Base-by-base conservation (phyloP, 148 eudicot genomes). In the Pharnaceum exiguum region DNA sequence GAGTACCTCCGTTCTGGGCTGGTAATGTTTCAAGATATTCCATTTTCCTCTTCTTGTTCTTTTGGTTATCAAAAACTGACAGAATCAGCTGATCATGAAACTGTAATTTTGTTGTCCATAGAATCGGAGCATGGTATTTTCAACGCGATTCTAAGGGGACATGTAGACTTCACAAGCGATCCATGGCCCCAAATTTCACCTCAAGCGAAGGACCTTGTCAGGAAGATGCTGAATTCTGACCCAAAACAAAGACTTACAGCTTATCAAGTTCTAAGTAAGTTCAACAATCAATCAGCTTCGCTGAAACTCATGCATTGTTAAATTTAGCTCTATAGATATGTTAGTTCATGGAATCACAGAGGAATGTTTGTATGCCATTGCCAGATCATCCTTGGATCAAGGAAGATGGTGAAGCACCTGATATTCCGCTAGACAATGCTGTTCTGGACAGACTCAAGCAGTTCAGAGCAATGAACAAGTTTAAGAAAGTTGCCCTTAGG, bases 51-150 rank as follows among this genome's bases (percentile, higher is more conserved):
- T 27, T 25, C 15, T 62, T 16, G 32, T 21, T 39, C 6, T 35
- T 40, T 28, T 19, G 47, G 49, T 27, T 16, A 11, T 51, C 9
- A 26, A 9, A 59, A 37, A 16, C 13, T 53, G 17, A 60, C n/a
- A n/a, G 37, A 24, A 44, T 26, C 45, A 35, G 8, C 21, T 36
- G 0, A 5, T 36, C 2, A 37, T 55, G 37, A 40, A 24, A 36
- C 37, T 18, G 27, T 18, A 26, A 10, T 27, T 32, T n/a, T 38
- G 46, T 2, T 45, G 28, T 49, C 60, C 57, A 22, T 76, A 93
- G 99, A 93, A 76, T 79, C 96, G 60, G 99, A 93, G 70, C 85
- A 86, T 60, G 96, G 99, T 44, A 93, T 93, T 49, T 93, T 93
- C 76, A 93, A 93, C 21, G 91, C 99, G 15, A 89, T 93, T 66